Percentiles rank a stretch among this genome's conserved stretches.
These are phyloP conservation scores for Vanderwaltozyma yarrowii DNA, from an alignment of 805 yeast species.

Conservation along the genomic window DNA sequence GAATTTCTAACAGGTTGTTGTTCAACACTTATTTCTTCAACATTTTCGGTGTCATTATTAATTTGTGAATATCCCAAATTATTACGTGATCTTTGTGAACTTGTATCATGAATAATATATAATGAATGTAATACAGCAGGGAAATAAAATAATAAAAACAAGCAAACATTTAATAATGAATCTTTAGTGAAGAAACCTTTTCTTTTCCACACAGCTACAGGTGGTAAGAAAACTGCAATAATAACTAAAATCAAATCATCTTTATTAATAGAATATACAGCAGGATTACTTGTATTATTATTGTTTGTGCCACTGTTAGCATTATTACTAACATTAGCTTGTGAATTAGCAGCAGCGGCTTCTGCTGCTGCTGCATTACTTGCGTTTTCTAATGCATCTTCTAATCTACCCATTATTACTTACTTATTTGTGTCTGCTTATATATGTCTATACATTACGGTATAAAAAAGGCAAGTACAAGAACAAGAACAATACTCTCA, in stretches of 20 bases:
- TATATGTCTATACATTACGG: too few species aligned
- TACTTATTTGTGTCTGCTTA: too few species aligned
- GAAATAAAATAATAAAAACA: constrained; percentile 52
- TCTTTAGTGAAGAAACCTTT: constrained; percentile 39
- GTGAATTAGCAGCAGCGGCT: too few species aligned
- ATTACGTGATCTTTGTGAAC: not conserved
- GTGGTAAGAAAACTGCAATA: constrained; percentile 60
- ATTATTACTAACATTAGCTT: too few species aligned
- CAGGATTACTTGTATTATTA: not conserved
- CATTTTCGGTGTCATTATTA: not conserved
- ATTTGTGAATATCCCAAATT: too few species aligned
- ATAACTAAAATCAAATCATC: constrained; percentile 56
- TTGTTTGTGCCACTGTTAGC: not conserved
- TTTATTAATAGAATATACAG: constrained; percentile 1
- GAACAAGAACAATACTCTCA: too few species aligned
- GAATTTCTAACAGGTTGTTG: not conserved
- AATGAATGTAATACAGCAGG: constrained; percentile 65
- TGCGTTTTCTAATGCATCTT: too few species aligned
- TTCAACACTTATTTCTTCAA: not conserved
- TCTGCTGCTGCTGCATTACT: too few species aligned
- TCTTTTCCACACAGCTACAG: constrained; percentile 60
- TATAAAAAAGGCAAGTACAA: too few species aligned
- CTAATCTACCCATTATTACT: not conserved
- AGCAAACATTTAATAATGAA: constrained; percentile 44
- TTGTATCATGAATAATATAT: constrained; percentile 40